Base-by-base conservation (phyloP, 1,284 basidiomycete species). In the Cryptococcus floricola region DNA sequence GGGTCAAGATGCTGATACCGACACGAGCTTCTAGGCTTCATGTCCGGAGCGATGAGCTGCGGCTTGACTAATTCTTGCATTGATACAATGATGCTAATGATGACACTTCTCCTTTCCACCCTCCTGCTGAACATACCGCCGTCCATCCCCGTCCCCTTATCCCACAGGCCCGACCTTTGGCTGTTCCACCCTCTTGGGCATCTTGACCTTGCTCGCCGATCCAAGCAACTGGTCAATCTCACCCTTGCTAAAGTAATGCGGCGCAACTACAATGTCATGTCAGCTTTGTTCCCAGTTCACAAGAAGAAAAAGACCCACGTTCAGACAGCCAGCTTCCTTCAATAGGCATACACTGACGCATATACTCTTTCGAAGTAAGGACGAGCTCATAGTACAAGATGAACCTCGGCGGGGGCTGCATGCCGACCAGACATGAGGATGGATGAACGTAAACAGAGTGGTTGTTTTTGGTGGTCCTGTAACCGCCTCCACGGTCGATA, bases 361-460 rank as follows among this genome's bases (percentile, higher is more conserved):
- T 79, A 66, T 78, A 82, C 65, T 83, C 81, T 65, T 82, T 82
- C 48, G 75, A 77, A 12, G 82, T 84, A 53, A 83, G 76, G 4
- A 84, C 82, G 23, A 78, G 66, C 76, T 98, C 96, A 71, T 97
- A 98, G 78, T 97, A 99, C 56, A 97, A 77, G 31, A 98, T 77
- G 23, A 89, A 89, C 70, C 87, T 87, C 23, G 93, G 85, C 0
- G 94, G 96, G 0, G 96, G 96, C 65, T 97, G 92, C 70, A 87
- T 85, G 67, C 97, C 91, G 83, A 98, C 94, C 62, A 98, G 78
- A 71, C 91, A 88, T 5, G 91, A 95, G 2, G 91, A 95, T 0
- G 96, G 96, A 70, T 98, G 96, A 52, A 98, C 88, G 71, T 96
- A 89, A 47, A 98, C 92, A 1, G 93, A 92, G 68, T 95, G 91